Percentiles rank a stretch among this genome's conserved stretches.
Evolutionary conservation across 441 rosid genomes (phyloP).

Genomic region (Erodium chrysanthum): DNA sequence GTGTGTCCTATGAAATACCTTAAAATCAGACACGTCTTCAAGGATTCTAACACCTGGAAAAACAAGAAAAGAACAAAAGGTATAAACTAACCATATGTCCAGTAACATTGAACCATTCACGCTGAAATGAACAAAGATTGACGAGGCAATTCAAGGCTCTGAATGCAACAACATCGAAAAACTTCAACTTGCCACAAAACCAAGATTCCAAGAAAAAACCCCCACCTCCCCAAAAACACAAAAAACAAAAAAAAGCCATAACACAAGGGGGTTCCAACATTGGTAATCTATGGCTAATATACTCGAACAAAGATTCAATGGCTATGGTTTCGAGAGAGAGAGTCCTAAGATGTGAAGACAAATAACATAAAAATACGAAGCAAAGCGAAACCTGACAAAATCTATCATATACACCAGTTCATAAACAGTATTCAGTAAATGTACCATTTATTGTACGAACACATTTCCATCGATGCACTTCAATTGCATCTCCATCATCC

Average conservation of each 20-base stretch:
- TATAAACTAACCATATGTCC: neutral
- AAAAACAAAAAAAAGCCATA: neutral
- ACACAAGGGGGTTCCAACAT: neutral
- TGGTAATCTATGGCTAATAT: neutral
- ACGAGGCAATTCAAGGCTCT: constrained; percentile 51
- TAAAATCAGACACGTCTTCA: constrained; percentile 70
- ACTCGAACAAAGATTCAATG: neutral
- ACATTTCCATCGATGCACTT: constrained; percentile 92
- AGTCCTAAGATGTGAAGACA: neutral
- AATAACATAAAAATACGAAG: neutral
- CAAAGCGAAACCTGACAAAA: neutral
- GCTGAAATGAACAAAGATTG: neutral
- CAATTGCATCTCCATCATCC: constrained; percentile 80
- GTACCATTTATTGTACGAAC: constrained; percentile 75
- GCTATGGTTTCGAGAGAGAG: neutral
- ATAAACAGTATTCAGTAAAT: constrained; percentile 6
- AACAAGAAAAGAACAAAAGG: constrained; percentile 9
- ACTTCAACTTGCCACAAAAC: neutral
- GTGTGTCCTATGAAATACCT: constrained; percentile 39
- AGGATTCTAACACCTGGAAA: constrained; percentile 78
- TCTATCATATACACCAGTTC: constrained; percentile 1
- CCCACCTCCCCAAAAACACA: no score
- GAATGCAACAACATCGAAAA: neutral
- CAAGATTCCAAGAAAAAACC: neutral
- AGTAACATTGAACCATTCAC: neutral